A percentile compares a stretch with the other conserved stretches of the same genome.
These are phyloP conservation scores for Globisporangium abappressorium DNA, from an alignment of 352 stramenopile genomes.

Conservation along the genomic window DNA sequence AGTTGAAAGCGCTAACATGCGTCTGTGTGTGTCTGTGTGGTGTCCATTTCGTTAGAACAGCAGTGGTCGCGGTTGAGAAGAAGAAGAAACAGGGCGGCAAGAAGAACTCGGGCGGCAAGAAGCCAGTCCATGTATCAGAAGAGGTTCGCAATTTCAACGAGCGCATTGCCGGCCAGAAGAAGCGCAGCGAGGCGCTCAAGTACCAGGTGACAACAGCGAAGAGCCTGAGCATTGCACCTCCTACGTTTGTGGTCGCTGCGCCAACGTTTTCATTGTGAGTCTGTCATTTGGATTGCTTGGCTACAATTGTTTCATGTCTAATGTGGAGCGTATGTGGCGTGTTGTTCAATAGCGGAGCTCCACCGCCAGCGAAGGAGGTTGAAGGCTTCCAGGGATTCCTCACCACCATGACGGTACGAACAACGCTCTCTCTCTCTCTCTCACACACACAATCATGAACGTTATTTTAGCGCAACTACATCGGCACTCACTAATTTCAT, in stretches of 20 bases:
- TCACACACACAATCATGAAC: neutral
- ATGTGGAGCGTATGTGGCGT: neutral
- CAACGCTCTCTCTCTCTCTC: neutral
- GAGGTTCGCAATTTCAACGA: slow-evolving; percentile 82
- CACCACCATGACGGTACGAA: slow-evolving; percentile 43
- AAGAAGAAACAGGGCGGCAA: slow-evolving; percentile 26
- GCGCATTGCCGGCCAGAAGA: slow-evolving; percentile 50
- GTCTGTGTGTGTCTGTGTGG: neutral
- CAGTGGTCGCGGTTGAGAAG: slow-evolving; percentile 36
- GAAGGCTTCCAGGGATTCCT: slow-evolving; percentile 74
- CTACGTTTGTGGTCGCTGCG: slow-evolving; percentile 59
- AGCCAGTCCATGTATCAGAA: slow-evolving; percentile 31
- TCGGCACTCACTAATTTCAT: neutral
- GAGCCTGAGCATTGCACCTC: slow-evolving; percentile 32
- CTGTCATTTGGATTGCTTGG: neutral
- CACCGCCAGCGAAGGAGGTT: slow-evolving; percentile 35
- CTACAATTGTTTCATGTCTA: neutral
- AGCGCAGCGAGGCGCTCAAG: slow-evolving; percentile 21
- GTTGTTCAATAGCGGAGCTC: slow-evolving; percentile 11
- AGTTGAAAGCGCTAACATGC: neutral
- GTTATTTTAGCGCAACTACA: neutral
- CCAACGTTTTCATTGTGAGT: slow-evolving; percentile 77
- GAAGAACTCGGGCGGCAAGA: slow-evolving; percentile 28
- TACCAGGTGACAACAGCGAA: slow-evolving; percentile 22
- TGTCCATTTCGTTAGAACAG: slow-evolving; percentile 22